Conservation (phyloP, 306 rosid genomes). For the Sicyos edulis region DNA sequence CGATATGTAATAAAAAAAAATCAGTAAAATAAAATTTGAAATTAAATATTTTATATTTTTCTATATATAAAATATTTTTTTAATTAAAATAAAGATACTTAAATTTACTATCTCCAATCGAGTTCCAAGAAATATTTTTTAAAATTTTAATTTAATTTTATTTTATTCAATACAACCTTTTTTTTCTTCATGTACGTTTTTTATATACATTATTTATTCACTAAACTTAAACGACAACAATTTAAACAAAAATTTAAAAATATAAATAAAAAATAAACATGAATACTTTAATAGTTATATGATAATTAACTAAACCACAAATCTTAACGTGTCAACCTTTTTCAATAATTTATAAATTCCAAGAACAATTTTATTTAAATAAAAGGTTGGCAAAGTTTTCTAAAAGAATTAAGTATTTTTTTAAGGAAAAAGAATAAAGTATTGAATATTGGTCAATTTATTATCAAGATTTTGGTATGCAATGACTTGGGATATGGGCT, state of each 20-base stretch:
- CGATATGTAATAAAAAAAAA: no score
- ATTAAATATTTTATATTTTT: no score
- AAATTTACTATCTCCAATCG: no score
- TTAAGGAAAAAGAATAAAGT: not conserved
- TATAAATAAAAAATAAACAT: not conserved
- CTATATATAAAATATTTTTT: no score
- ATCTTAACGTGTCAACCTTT: conserved; percentile 12
- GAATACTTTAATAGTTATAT: not conserved
- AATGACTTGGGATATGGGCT: conserved; percentile 17
- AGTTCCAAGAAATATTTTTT: no score
- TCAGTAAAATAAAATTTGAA: no score
- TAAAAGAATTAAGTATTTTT: conserved; percentile 10
- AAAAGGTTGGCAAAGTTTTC: not conserved
- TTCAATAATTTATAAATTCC: conserved; percentile 5
- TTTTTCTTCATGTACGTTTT: not conserved
- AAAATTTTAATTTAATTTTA: no score
- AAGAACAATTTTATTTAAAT: conserved; percentile 8
- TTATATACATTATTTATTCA: not conserved
- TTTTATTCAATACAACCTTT: no score
- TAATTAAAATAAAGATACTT: no score
- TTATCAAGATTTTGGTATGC: conserved; percentile 6
- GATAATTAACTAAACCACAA: conserved; percentile 12
- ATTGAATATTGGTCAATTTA: conserved; percentile 2
- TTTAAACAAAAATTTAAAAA: not conserved
- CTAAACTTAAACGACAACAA: not conserved